phyloP scores from a whole-genome alignment of 2,329 filamentous ascomycete genomes.

The Blastomyces parvus region DNA sequence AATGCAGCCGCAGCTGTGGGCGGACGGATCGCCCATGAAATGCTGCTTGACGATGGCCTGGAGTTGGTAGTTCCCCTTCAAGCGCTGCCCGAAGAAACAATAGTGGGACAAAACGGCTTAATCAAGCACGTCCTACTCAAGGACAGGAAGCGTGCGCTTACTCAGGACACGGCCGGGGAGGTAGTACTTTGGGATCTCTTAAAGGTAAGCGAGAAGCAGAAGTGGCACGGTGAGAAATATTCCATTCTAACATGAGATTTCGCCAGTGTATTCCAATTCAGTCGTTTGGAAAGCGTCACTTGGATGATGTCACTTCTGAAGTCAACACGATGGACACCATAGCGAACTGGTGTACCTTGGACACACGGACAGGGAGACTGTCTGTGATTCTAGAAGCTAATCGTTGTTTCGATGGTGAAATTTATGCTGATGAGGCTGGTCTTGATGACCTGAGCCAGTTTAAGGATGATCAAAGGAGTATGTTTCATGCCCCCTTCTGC shows the following conservation, averaged over 20 bases:
- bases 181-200: constrained; percentile 92
- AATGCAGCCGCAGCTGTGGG: constrained; percentile 60
- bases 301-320: constrained; percentile 81
- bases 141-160: constrained; percentile 79
- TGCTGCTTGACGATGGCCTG: constrained; percentile 41
- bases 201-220: constrained; percentile 45
- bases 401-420: constrained; percentile 94
- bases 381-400: constrained; percentile 88
- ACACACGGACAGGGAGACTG: constrained; percentile 83
- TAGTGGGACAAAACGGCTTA: constrained; percentile 89
- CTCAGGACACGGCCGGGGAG: constrained; percentile 88
- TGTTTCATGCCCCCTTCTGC: constrained; percentile 26
- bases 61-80: constrained; percentile 54
- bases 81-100: constrained; percentile 63
- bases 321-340: constrained; percentile 84
- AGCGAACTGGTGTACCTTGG: constrained; percentile 91
- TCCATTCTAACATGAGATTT: constrained; percentile 15
- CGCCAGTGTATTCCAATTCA: constrained; percentile 70
- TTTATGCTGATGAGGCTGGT: constrained; percentile 84
- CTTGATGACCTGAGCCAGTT: constrained; percentile 68
- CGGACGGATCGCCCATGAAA: constrained; percentile 6
- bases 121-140: constrained; percentile 90
- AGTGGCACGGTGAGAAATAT: not conserved
- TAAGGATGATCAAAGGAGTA: constrained; percentile 86
- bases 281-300: constrained; percentile 86